These are phyloP conservation scores for Trypanosomatidae sp. DNA, from an alignment of 208 protist genomes.

Conservation along the genomic window DNA sequence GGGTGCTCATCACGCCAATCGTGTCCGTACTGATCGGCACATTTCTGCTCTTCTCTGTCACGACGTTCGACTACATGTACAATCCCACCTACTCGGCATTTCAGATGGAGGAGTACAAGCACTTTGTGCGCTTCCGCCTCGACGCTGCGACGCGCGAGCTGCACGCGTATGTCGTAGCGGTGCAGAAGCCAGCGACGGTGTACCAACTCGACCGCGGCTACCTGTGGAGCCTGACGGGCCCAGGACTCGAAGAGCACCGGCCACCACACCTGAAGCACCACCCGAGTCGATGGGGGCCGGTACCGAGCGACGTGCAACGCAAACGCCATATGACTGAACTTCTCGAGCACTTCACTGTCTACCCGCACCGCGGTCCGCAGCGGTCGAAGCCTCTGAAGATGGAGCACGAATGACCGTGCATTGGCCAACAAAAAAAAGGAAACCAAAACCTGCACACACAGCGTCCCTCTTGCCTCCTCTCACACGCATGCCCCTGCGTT, in stretches of 20 bases:
- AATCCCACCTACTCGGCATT: conserved; percentile 81
- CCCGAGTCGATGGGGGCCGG: conserved; percentile 68
- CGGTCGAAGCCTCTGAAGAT: not conserved
- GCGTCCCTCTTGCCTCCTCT: no score
- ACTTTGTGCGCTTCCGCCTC: conserved; percentile 76
- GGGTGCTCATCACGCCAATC: conserved; percentile 76
- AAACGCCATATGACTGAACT: conserved; percentile 28
- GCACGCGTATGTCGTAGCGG: conserved; percentile 63
- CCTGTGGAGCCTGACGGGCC: conserved; percentile 31
- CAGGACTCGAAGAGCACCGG: conserved; percentile 32
- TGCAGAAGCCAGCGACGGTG: conserved; percentile 60
- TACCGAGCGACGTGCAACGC: conserved; percentile 10
- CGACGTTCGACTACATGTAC: conserved; percentile 76
- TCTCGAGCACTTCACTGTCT: conserved; percentile 63
- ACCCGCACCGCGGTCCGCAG: conserved; percentile 38
- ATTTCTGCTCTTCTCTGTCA: conserved; percentile 74
- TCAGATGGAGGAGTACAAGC: conserved; percentile 87
- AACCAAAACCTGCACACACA: not conserved
- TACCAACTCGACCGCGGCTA: conserved; percentile 60
- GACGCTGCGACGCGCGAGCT: conserved; percentile 56
- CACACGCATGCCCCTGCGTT: no score
- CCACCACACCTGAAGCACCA: conserved; percentile 61
- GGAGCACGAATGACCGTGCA: not conserved
- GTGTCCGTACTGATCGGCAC: conserved; percentile 75
- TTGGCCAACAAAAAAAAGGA: not conserved